Evolutionary conservation across 768 basidiomycete genomes (phyloP).

Genomic region (Hemileccinum rubropunctum): DNA sequence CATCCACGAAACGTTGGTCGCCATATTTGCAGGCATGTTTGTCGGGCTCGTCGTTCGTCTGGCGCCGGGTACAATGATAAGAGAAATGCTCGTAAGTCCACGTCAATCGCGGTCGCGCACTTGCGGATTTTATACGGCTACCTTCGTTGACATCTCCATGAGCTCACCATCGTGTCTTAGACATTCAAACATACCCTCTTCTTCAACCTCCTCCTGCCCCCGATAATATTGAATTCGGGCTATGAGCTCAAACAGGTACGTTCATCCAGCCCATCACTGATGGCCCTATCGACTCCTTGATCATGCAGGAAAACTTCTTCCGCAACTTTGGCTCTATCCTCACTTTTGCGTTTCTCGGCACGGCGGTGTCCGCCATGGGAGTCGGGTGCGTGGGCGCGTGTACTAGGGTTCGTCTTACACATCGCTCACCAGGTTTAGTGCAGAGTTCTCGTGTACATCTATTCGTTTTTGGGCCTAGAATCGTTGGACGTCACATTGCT

Average conservation of each 20-base stretch:
- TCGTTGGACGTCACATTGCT: conserved; percentile 80
- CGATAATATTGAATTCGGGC: conserved; percentile 97
- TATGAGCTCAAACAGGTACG: conserved; percentile 94
- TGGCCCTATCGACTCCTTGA: neutral
- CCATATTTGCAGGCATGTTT: conserved; percentile 94
- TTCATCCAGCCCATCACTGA: neutral
- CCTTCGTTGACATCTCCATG: neutral
- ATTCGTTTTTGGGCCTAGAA: conserved; percentile 90
- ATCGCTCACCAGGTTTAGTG: conserved; percentile 47
- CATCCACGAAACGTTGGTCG: conserved; percentile 93
- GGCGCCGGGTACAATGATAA: conserved; percentile 89
- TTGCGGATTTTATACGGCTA: neutral
- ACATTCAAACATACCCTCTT: conserved; percentile 96
- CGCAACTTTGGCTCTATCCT: conserved; percentile 97
- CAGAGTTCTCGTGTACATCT: conserved; percentile 92
- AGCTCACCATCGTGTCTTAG: conserved; percentile 40
- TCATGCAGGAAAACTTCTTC: conserved; percentile 90
- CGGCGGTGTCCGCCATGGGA: conserved; percentile 94
- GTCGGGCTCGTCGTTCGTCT: conserved; percentile 90
- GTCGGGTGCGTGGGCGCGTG: conserved; percentile 67
- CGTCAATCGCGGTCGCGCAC: too few relatives aligned
- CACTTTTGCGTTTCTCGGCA: conserved; percentile 90
- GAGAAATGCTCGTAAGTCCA: conserved; percentile 93
- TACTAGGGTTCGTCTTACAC: neutral
- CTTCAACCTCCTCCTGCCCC: conserved; percentile 96